Percentiles rank a stretch among this genome's conserved stretches.
These are phyloP conservation scores for Jacaranda copaia DNA, from an alignment of 257 asterid genomes.

Conservation along the genomic window DNA sequence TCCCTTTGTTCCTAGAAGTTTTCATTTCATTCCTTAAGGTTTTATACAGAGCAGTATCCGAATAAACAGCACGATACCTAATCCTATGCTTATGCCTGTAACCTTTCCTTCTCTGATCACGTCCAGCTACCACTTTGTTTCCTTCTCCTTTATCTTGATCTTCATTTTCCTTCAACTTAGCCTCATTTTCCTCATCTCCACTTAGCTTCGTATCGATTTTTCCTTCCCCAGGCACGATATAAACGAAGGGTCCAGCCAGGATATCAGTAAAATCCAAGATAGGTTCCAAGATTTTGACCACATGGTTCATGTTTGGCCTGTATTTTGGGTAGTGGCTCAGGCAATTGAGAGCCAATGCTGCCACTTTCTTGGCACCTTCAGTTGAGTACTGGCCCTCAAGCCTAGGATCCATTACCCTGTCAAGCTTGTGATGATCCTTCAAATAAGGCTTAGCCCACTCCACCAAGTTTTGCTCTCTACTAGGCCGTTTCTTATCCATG, in stretches of 20 bases:
- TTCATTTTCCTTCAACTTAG: slow-evolving; percentile 10
- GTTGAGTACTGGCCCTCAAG: slow-evolving; percentile 78
- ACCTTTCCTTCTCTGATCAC: slow-evolving; percentile 41
- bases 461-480: slow-evolving; percentile 64
- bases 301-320: slow-evolving; percentile 74
- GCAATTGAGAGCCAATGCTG: slow-evolving; percentile 74
- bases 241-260: slow-evolving; percentile 63
- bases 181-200: slow-evolving; percentile 31
- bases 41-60: slow-evolving; percentile 56
- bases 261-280: slow-evolving; percentile 52
- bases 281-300: slow-evolving; percentile 62
- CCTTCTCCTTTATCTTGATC: slow-evolving; percentile 4
- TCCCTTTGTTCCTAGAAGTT: slow-evolving; percentile 36
- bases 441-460: slow-evolving; percentile 82
- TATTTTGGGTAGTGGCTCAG: slow-evolving; percentile 57
- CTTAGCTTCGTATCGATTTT: slow-evolving; percentile 27
- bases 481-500: slow-evolving; percentile 59
- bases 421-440: slow-evolving; percentile 69
- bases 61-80: slow-evolving; percentile 52
- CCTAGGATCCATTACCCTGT: slow-evolving; percentile 65
- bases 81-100: slow-evolving; percentile 52
- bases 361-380: slow-evolving; percentile 72
- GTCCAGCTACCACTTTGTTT: slow-evolving; percentile 29
- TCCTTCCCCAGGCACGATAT: slow-evolving; percentile 48
- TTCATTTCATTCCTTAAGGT: slow-evolving; percentile 39